phyloP scores from a whole-genome alignment of 345 rosid species.

The Melaleuca quinquenervia region DNA sequence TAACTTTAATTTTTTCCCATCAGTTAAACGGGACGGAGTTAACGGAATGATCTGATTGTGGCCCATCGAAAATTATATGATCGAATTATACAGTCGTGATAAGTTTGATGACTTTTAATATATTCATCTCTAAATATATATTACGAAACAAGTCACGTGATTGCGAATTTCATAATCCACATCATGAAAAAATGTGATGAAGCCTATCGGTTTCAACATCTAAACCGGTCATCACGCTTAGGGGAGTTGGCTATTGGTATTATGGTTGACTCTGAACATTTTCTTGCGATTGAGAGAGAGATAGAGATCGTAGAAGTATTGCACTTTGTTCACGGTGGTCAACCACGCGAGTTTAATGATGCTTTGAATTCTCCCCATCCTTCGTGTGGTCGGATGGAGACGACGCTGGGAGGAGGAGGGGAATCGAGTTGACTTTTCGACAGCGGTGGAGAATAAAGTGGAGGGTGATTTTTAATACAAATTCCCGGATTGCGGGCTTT shows the following conservation, averaged over 20 bases:
- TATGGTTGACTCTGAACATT: background rate
- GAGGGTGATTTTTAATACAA: background rate
- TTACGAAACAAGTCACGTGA: background rate
- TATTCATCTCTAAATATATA: no score
- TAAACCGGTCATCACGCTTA: fast-evolving
- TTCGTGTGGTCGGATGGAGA: background rate
- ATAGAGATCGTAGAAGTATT: background rate
- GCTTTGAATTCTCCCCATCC: background rate
- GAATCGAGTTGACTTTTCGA: background rate
- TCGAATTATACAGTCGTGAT: no score
- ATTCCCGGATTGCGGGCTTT: background rate
- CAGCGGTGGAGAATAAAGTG: background rate
- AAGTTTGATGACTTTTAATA: no score
- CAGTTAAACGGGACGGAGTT: no score
- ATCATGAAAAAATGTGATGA: fast-evolving
- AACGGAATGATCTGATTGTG: no score
- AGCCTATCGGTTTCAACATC: background rate
- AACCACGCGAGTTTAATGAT: background rate
- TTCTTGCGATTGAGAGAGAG: background rate
- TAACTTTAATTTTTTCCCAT: no score
- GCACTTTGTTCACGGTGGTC: background rate
- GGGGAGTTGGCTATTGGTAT: background rate
- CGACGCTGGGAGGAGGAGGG: background rate
- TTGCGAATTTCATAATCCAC: background rate
- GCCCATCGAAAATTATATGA: no score